Base-by-base conservation (phyloP, 805 yeast genomes). In the Candida lessepsii region DNA sequence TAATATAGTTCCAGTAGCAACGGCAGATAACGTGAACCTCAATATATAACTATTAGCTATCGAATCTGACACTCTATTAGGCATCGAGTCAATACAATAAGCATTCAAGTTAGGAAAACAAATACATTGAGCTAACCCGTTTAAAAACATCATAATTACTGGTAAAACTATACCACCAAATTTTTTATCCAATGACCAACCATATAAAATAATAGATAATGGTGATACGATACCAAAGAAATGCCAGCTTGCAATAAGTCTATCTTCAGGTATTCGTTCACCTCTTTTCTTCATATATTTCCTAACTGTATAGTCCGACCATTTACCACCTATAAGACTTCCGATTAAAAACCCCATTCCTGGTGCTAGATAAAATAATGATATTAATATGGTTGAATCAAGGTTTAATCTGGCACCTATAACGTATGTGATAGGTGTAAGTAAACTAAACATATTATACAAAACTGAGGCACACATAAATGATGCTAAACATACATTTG, bases 111-210 rank as follows among this genome's bases (percentile, higher is more conserved):
- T 61, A 0, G 81, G 79, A 49, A 74, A 77, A 9, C 67, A 51
- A 15, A 69, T 54, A 0, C 80, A 72, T 49, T 77, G 82, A 0
- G 71, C 71, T 34, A 73, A 39, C 0, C 78, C 81, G 37, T 63
- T 58, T 14, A 67, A 16, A 44, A 75, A 75, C 68, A 76, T 56
- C 42, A 64, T 56, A 2, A 76, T 59, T 9, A 76, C 62, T 0
- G 82, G 81, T 2, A 77, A 53, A 0, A 77, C 75, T 61, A 69
- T 67, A 2, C 81, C 81, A 16, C 81, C 81, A 35, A 62, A 62
- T 37, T 65, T 58, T 41, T 68, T 60, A 37, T 74, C 66, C 10
- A 76, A 42, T 11, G 66, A 44, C 80, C 81, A 76, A 1, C 81
- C 83, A 52, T 75, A 77, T 2, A 75, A 57, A 3, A 77, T 47